Percentiles rank a stretch among this genome's conserved stretches.
These are phyloP conservation scores for Sugiyamaella chiloensis DNA, from an alignment of 805 yeast genomes.

Conservation along the genomic window DNA sequence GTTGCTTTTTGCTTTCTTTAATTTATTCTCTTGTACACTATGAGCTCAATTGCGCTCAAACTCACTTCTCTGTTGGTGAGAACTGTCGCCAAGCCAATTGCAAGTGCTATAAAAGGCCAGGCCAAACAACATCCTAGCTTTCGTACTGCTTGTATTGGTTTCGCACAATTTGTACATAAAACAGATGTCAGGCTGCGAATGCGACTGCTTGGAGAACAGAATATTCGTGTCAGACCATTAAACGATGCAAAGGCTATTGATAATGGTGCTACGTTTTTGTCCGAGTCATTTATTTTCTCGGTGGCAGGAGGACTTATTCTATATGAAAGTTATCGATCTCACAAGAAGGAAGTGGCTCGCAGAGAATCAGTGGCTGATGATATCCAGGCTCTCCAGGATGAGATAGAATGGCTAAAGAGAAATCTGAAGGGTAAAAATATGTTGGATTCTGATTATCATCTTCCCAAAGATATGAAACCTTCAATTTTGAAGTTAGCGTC, in stretches of 20 bases:
- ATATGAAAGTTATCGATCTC: slow-evolving; percentile 65
- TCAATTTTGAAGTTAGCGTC: slow-evolving; percentile 11
- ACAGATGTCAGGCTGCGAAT: slow-evolving; percentile 61
- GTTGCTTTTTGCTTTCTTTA: too few relatives aligned
- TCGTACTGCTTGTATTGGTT: slow-evolving; percentile 55
- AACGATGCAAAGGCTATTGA: slow-evolving; percentile 81
- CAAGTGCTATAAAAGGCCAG: slow-evolving; percentile 66
- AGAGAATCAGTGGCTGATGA: slow-evolving; percentile 71
- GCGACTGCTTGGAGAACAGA: slow-evolving; percentile 53
- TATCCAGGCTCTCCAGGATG: slow-evolving; percentile 64
- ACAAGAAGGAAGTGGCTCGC: slow-evolving; percentile 59
- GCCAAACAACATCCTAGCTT: slow-evolving; percentile 71
- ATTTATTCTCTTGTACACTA: too few relatives aligned
- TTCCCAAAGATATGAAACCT: slow-evolving; percentile 48
- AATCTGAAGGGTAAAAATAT: slow-evolving; percentile 36
- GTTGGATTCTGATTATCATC: slow-evolving; percentile 47
- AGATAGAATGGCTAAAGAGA: slow-evolving; percentile 53
- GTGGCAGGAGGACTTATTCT: slow-evolving; percentile 77
- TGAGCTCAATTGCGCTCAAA: slow-evolving; percentile 78
- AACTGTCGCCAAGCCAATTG: slow-evolving; percentile 77
- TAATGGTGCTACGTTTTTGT: slow-evolving; percentile 72
- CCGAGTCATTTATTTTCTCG: slow-evolving; percentile 72
- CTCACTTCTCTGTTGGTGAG: slow-evolving; percentile 66
- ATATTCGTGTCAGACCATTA: slow-evolving; percentile 64
- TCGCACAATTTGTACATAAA: slow-evolving; percentile 71